phyloP scores from a whole-genome alignment of 148 eudicot species.

The Amaranthus hypochondriacus region DNA sequence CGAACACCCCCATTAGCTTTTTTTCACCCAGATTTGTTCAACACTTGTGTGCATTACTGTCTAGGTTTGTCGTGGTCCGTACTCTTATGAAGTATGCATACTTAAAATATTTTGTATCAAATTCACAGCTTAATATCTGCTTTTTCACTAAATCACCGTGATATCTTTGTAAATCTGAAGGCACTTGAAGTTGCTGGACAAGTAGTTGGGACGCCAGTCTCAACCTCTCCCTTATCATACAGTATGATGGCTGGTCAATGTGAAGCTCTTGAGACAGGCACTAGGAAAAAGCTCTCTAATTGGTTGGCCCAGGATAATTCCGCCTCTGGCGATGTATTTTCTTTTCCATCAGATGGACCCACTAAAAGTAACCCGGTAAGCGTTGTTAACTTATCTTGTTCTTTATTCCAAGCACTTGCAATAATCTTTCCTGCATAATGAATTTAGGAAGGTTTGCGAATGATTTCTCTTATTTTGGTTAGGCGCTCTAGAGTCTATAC shows the following conservation, averaged over 20 bases:
- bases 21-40: too few species aligned
- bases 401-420: too few species aligned
- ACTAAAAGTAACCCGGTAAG: constrained; percentile 42
- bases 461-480: too few species aligned
- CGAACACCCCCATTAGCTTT: too few species aligned
- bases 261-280: constrained; percentile 72
- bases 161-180: constrained; percentile 32
- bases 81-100: too few species aligned
- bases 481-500: too few species aligned
- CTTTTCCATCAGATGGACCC: constrained; percentile 27
- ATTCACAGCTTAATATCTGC: neutral
- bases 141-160: neutral
- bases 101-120: too few species aligned
- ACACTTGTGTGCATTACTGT: too few species aligned
- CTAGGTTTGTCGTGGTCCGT: too few species aligned
- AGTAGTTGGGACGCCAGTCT: constrained; percentile 79
- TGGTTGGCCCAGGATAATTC: constrained; percentile 56
- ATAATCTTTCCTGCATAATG: too few species aligned
- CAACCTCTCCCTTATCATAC: constrained; percentile 81
- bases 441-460: neutral
- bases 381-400: neutral
- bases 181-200: constrained; percentile 97
- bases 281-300: constrained; percentile 79
- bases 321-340: constrained; percentile 15
- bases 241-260: constrained; percentile 82